Evolutionary conservation across 176 grass and related monocot species (phyloP), one percentile per base, ranked within the genome.

Genomic region (Oryza meridionalis): DNA sequence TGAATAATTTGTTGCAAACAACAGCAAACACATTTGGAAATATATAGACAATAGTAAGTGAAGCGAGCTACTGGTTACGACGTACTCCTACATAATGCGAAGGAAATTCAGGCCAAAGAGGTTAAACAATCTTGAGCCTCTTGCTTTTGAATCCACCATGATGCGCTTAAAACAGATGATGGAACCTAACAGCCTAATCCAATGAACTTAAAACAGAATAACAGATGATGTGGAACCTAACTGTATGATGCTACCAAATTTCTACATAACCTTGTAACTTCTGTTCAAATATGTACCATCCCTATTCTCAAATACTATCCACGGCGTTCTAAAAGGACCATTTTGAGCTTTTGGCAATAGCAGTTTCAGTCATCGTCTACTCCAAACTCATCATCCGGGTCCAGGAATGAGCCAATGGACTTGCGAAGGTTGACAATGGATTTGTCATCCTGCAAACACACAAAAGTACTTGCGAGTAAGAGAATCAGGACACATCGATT

Each of bases 341-440:
- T 45, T 64, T 73, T n/a, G n/a, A n/a, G n/a, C n/a, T n/a, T n/a
- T n/a, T 43, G 55, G 45, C 43, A 61, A 69, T 27, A 85, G 71
- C 73, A 47, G 61, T 11, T 69, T 92, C 77, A 92, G 44, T 87
- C 78, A 25, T 96, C 91, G 43, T 97, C 93, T 66, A 72, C 88
- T 31, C 88, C 93, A 67, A 84, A 95, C 38, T 97, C 90, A 63
- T 98, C 95, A 72, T 95, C 96, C 62, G 93, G 89, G 26, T 65
- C 88, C 74, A 98, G 88, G 83, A 98, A 90, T 21, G 93, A 90
- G 78, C 87, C 93, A 31, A 98, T 86, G 78, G 93, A 95, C 87
- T 95, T 95, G 82, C 91, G 88, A 66, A 97, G 72, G 75, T 81
- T 93, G 89, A 78, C 84, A 69, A 98, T 86, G 49, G 96, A 95